These are phyloP conservation scores for Schizonepeta tenuifolia DNA, from an alignment of 257 asterid genomes.

Conservation along the genomic window DNA sequence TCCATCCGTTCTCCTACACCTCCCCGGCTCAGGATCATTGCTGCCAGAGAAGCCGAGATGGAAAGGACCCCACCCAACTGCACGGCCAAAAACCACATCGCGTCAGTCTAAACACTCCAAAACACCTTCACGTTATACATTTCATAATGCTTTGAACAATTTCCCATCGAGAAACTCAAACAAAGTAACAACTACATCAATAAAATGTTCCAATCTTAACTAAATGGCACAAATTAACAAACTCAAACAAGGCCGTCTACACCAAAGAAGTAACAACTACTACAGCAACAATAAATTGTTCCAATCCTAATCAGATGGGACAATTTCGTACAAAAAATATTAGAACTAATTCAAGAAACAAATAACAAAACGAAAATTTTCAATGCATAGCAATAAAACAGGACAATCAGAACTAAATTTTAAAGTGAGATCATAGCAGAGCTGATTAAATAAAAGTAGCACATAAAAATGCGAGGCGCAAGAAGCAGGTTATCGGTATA, in stretches of 20 bases:
- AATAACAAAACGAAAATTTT: not conserved
- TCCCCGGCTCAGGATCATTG: constrained; percentile 95
- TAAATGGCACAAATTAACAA: not conserved
- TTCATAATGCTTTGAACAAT: not conserved
- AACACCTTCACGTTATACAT: not conserved
- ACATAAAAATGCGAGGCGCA: too few species aligned
- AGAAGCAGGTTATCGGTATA: too few species aligned
- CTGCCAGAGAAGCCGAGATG: constrained; percentile 79
- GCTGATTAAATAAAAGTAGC: too few species aligned
- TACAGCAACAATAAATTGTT: too few species aligned
- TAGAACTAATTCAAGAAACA: not conserved
- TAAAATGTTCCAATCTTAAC: not conserved
- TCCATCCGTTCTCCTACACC: constrained; percentile 98
- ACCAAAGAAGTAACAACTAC: not conserved
- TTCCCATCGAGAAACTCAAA: not conserved
- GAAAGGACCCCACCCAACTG: constrained; percentile 93
- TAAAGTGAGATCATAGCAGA: not conserved
- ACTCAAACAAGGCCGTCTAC: too few species aligned
- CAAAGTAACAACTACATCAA: not conserved
- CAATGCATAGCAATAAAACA: not conserved
- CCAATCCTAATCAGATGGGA: not conserved
- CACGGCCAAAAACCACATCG: constrained; percentile 3
- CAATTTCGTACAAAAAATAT: not conserved
- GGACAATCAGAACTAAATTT: not conserved
- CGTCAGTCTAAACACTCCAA: not conserved